These are phyloP conservation scores for Entomortierella chlamydospora DNA, from an alignment of 192 early-diverging fungal genomes.

Conservation along the genomic window DNA sequence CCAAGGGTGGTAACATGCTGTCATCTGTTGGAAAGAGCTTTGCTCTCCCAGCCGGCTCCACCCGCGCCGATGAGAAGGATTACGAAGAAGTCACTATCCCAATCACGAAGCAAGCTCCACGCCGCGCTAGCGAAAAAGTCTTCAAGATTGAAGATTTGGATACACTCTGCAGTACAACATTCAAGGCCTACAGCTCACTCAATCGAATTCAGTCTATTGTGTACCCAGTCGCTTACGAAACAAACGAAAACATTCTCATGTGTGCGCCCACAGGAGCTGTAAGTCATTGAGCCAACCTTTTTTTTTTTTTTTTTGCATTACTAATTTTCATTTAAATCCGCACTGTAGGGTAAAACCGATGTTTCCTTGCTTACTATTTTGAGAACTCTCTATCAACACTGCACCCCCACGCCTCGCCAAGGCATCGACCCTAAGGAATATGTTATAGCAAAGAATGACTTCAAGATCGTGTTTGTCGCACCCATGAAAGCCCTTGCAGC, in stretches of 20 bases:
- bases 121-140: slow-evolving; percentile 70
- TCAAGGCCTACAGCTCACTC: slow-evolving; percentile 86
- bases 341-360: slow-evolving; percentile 90
- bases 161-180: slow-evolving; percentile 78
- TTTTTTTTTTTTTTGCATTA: not conserved
- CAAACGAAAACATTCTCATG: slow-evolving; percentile 98
- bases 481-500: slow-evolving; percentile 99
- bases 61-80: slow-evolving; percentile 77
- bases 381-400: slow-evolving; percentile 80
- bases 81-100: slow-evolving; percentile 96
- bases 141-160: slow-evolving; percentile 81
- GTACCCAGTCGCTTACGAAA: slow-evolving; percentile 90
- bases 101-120: slow-evolving; percentile 72
- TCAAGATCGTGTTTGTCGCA: slow-evolving; percentile 99
- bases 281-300: slow-evolving; percentile 36
- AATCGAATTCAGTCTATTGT: slow-evolving; percentile 98
- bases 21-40: slow-evolving; percentile 84
- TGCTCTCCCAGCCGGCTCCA: slow-evolving; percentile 82
- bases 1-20: slow-evolving; percentile 72
- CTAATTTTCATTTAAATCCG: no score
- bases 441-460: slow-evolving; percentile 82
- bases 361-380: slow-evolving; percentile 95
- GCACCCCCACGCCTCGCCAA: slow-evolving; percentile 64
- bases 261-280: slow-evolving; percentile 98
- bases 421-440: slow-evolving; percentile 61